A percentile compares a stretch with the other conserved stretches of the same genome.
Evolutionary conservation across 2,329 filamentous ascomycete genomes (phyloP).

Genomic region (Nigrograna mackinnonii): DNA sequence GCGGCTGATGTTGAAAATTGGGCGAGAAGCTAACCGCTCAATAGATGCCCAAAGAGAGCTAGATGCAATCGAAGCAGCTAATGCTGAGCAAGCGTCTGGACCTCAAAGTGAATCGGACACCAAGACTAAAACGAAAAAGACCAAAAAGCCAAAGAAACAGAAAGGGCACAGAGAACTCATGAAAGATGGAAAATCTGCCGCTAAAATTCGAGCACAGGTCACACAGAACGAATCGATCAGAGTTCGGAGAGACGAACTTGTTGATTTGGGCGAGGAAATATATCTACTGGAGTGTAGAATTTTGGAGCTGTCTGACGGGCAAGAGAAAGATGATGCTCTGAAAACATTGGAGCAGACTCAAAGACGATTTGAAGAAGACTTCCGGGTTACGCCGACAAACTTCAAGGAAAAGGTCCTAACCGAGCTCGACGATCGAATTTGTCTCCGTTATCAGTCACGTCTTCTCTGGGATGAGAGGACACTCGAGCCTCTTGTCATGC

Average conservation of each 20-base stretch:
- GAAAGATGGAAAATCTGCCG: too few relatives aligned
- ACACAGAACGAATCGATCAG: too few relatives aligned
- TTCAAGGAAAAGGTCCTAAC: conserved; percentile 7
- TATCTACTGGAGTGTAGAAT: conserved; percentile 31
- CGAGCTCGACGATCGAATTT: conserved; percentile 30
- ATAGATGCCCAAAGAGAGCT: neutral
- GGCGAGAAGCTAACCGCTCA: too few relatives aligned
- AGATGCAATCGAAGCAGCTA: neutral
- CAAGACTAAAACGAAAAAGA: too few relatives aligned
- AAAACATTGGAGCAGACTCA: conserved; percentile 49
- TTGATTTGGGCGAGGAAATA: conserved; percentile 28
- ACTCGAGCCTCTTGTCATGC: conserved; percentile 69
- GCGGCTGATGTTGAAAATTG: too few relatives aligned
- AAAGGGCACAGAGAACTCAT: too few relatives aligned
- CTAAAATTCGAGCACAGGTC: too few relatives aligned
- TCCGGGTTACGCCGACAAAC: conserved; percentile 6
- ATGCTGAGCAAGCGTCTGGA: too few relatives aligned
- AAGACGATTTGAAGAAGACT: conserved; percentile 15
- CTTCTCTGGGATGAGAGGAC: conserved; percentile 68
- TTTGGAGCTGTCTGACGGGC: conserved; percentile 21
- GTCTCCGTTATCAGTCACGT: conserved; percentile 23
- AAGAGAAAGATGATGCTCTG: conserved; percentile 20
- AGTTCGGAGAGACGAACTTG: conserved; percentile 21
- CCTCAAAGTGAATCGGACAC: too few relatives aligned
- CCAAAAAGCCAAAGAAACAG: too few relatives aligned